These are phyloP conservation scores for Selenicereus undatus DNA, from an alignment of 148 eudicot genomes.

Conservation along the genomic window DNA sequence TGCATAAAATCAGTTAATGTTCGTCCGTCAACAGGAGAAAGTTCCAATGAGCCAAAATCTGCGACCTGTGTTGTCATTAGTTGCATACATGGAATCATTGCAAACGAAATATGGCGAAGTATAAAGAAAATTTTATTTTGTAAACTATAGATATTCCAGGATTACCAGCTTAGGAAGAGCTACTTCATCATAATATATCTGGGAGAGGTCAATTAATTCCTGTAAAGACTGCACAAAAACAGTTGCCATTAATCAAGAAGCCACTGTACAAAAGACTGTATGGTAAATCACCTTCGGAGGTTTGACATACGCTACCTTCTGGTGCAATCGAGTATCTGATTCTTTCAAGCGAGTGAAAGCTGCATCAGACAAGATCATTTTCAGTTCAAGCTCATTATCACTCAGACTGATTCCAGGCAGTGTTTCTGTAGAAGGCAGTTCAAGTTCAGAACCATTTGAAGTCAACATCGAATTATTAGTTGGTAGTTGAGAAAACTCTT, in stretches of 20 bases:
- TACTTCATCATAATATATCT: constrained; percentile 85
- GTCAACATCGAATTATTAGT: constrained; percentile 37
- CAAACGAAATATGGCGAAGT: background rate
- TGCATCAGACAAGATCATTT: constrained; percentile 69
- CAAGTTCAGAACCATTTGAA: constrained; percentile 34
- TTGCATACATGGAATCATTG: constrained; percentile 14
- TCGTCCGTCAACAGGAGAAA: constrained; percentile 98
- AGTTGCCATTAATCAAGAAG: constrained; percentile 3
- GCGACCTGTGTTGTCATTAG: constrained; percentile 61
- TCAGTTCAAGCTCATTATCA: constrained; percentile 58
- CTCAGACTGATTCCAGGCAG: constrained; percentile 34
- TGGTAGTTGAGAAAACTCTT: constrained; percentile 39
- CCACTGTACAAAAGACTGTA: background rate
- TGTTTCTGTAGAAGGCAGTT: constrained; percentile 33
- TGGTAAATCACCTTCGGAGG: background rate
- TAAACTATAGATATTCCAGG: constrained; percentile 7
- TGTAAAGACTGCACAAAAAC: constrained; percentile 60
- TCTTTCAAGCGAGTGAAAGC: constrained; percentile 81
- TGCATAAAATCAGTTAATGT: constrained; percentile 99
- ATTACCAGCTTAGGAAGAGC: constrained; percentile 98
- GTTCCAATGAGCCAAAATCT: constrained; percentile 99
- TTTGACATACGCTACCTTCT: constrained; percentile 54
- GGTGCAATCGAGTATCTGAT: constrained; percentile 90
- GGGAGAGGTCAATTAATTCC: constrained; percentile 78
- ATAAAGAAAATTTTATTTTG: background rate